Evolutionary conservation across 345 rosid genomes (phyloP), one percentile per base, ranked within the genome.

Genomic region (Hibiscus tridactylites): DNA sequence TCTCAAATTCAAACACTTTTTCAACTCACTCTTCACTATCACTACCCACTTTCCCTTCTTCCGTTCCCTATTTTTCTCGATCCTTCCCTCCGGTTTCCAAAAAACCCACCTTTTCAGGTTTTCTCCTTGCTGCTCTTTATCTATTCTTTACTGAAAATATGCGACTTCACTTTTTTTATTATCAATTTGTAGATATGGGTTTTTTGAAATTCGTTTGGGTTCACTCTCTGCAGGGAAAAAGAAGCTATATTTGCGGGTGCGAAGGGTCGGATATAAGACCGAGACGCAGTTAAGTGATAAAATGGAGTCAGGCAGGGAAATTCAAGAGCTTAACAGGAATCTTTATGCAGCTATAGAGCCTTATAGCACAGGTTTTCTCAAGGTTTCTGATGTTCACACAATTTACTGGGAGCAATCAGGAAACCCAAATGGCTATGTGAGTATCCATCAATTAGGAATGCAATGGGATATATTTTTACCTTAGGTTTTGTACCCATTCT

Each of bases 361-460:
- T 0, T 90, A 85, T 71, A 76, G 78, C 65, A 72, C 81, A 6
- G 97, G 97, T 17, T 79, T 73, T 82, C 81, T 95, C 70, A 87
- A 89, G 82, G 97, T 92, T 79, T 95, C 97, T 17, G 90, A 88
- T 77, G 73, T 86, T 70, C 99, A 90, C 58, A 74, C 89, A 28
- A 74, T 92, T 67, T 90, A 88, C 73, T 90, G 88, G 85, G 99
- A 92, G 76, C 98, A 92, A 78, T 90, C 98, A 2, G 97, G 97
- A 73, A 94, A 92, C 49, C 98, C 97, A 3, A 76, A 75, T 77
- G 98, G 98, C 29, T 83, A 90, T 67, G 98, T 91, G 79, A 75
- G 96, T 85, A 29, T 17, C 10, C 53, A 31, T 33, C 44, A 15
- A 29, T 60, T 3, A 12, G 56, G 60, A 54, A 42, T 42, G 10